Base-by-base conservation (phyloP, 441 rosid genomes). In the Biscutella laevigata region DNA sequence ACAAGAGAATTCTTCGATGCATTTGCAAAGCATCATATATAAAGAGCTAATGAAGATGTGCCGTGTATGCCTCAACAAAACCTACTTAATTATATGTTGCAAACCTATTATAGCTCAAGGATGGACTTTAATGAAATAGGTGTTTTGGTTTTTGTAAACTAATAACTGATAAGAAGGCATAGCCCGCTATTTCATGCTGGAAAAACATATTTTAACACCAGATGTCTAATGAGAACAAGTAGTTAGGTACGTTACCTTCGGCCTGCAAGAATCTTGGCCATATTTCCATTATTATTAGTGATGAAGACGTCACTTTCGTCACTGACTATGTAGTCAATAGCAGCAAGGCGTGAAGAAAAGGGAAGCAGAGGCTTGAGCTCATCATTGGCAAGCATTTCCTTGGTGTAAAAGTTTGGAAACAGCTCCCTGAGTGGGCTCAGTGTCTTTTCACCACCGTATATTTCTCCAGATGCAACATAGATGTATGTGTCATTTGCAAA, bases 251-350 rank as follows among this genome's bases (percentile, higher is more conserved):
- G 73, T 85, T 67, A 92, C 99, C 99, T 92, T 77, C 90, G 75
- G 53, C 99, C 99, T 2, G 99, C 92, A 55, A 92, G 95, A 72
- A 86, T 86, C 77, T 84, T 88, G 59, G 97, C 99, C 99, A 92
- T 92, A 53, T 92, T 92, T 70, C 97, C 99, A 45, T 92, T 92
- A 46, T 92, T 92, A 36, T 88, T 92, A 19, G 99, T 79, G 74
- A 86, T 80, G 66, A 86, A 92, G 60, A 86, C 95, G 20, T 92
- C 95, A 43, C 99, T 92, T 64, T 88, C 90, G 24, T 92, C 97
- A 48, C 88, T 86, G 44, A 77, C 94, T 25, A 84, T 84, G 79
- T 82, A 88, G 73, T 92, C 99, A 16, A 86, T 71, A 39, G 95
- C 95, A 10, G 99, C 97, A 61, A 86, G 86, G 61, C 82, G 91